phyloP scores from a whole-genome alignment of 768 basidiomycete species.

The Crepidotus variabilis region DNA sequence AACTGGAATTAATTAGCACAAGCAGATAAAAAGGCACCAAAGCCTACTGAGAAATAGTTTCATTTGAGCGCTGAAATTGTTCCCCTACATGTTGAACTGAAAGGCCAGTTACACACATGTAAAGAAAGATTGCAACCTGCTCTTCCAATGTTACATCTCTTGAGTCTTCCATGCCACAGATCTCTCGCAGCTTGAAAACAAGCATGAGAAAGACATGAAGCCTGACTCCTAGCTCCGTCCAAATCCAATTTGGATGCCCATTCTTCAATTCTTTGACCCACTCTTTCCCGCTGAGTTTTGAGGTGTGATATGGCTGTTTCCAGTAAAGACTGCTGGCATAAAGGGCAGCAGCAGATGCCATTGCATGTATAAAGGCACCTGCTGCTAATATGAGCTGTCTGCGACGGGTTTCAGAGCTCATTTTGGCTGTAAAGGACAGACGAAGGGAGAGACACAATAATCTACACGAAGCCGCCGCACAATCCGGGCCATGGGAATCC shows the following conservation, averaged over 20 bases:
- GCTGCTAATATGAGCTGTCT: background rate
- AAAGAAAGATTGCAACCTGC: slow-evolving; percentile 24
- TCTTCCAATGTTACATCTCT: slow-evolving; percentile 5
- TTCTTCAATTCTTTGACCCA: slow-evolving; percentile 15
- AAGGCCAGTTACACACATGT: slow-evolving; percentile 17
- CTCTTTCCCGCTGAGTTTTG: slow-evolving; percentile 7
- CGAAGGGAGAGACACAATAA: too few relatives aligned
- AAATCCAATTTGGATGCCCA: slow-evolving; percentile 7
- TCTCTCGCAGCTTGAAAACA: background rate
- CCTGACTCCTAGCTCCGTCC: background rate
- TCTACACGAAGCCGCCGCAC: too few relatives aligned
- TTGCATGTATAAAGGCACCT: background rate
- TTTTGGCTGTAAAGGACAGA: too few relatives aligned
- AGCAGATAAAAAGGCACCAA: too few relatives aligned
- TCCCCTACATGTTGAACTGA: slow-evolving; percentile 20
- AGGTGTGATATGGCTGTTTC: slow-evolving; percentile 15
- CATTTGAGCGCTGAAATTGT: slow-evolving; percentile 24
- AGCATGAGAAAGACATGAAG: background rate
- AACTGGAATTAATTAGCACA: too few relatives aligned
- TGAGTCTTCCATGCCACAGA: background rate
- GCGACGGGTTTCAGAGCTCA: background rate
- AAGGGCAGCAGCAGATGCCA: background rate
- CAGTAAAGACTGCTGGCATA: slow-evolving; percentile 7
- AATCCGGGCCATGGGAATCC: too few relatives aligned
- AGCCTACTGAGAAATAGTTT: slow-evolving; percentile 23